Percentiles rank a stretch among this genome's conserved stretches.
Evolutionary conservation across 345 rosid genomes (phyloP).

Genomic region (Lumnitzera littorea): DNA sequence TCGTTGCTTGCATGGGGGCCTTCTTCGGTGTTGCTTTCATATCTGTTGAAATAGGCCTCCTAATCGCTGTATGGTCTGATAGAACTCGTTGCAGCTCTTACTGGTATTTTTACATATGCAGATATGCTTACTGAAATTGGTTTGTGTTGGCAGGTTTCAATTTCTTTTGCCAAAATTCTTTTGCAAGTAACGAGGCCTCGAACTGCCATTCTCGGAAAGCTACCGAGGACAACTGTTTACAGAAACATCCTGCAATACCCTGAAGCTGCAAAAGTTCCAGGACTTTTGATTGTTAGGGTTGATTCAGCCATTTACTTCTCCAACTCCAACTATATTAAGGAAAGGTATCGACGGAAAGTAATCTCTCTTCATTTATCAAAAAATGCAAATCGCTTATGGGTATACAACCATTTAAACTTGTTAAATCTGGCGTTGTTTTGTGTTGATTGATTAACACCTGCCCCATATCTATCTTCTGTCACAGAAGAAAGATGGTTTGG

Average conservation of each 20-base stretch:
- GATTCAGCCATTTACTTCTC: slow-evolving; percentile 86
- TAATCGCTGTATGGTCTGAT: slow-evolving; percentile 39
- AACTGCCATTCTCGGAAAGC: slow-evolving; percentile 69
- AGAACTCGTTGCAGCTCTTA: neutral
- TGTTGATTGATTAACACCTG: too few relatives aligned
- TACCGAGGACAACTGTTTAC: slow-evolving; percentile 57
- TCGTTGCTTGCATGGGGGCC: slow-evolving; percentile 71
- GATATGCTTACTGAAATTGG: neutral
- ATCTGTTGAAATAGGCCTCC: slow-evolving; percentile 64
- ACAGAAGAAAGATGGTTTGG: neutral
- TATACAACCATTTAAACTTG: too few relatives aligned
- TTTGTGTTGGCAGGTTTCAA: slow-evolving; percentile 38
- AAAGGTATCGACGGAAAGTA: slow-evolving; percentile 34
- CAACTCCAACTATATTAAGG: slow-evolving; percentile 67
- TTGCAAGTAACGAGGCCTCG: slow-evolving; percentile 82
- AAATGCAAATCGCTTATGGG: too few relatives aligned
- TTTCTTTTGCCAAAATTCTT: slow-evolving; percentile 77
- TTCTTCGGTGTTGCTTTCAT: slow-evolving; percentile 68
- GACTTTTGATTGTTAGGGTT: slow-evolving; percentile 65
- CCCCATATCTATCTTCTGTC: too few relatives aligned
- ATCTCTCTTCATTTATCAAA: neutral
- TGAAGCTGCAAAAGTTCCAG: slow-evolving; percentile 58
- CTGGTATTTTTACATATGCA: neutral
- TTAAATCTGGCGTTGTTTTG: too few relatives aligned
- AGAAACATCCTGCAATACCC: slow-evolving; percentile 69